These are phyloP conservation scores for Orobanche coerulescens DNA, from an alignment of 257 asterid genomes.

Conservation along the genomic window DNA sequence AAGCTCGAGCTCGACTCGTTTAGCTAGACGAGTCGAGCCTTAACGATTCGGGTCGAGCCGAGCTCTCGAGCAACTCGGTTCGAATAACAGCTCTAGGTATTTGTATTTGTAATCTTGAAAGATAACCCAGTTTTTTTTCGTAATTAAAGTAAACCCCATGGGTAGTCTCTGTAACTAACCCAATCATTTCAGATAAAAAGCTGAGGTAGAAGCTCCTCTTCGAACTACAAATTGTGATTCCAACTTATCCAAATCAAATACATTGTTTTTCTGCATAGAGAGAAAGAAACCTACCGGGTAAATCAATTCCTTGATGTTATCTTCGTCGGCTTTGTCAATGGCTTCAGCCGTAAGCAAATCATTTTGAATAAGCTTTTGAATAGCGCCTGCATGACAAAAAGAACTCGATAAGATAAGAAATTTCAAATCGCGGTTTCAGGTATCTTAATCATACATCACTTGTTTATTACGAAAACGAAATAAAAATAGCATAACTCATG, in stretches of 20 bases:
- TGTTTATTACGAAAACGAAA: background rate
- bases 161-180: background rate
- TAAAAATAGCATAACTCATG: background rate
- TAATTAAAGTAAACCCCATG: no score
- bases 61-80: no score
- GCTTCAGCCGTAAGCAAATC: constrained; percentile 74
- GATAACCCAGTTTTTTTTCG: background rate
- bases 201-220: background rate
- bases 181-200: background rate
- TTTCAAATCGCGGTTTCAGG: background rate
- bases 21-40: no score
- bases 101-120: no score
- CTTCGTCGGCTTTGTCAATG: constrained; percentile 61
- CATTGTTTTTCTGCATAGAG: background rate
- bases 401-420: background rate
- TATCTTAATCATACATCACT: background rate
- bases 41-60: no score
- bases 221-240: background rate
- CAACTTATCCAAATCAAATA: background rate
- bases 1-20: no score
- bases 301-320: constrained; percentile 55
- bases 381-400: constrained; percentile 59
- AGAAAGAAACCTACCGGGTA: constrained; percentile 57
- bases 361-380: constrained; percentile 75
- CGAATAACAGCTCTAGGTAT: no score